Conservation (phyloP, 1,284 basidiomycete species). For the Phlebopus sp. region DNA sequence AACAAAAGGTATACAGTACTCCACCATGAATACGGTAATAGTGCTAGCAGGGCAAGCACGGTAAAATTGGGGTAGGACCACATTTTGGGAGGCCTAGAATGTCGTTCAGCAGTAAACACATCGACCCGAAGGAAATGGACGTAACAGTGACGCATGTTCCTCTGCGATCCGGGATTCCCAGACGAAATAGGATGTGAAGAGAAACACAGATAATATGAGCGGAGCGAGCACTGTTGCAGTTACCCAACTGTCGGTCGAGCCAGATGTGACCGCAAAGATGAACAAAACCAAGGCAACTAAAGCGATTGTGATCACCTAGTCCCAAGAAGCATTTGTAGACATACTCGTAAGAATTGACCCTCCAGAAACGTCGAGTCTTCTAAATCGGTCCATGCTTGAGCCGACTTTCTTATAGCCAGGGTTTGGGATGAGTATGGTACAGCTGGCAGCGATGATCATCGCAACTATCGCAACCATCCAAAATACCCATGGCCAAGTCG, state of each 20-base stretch:
- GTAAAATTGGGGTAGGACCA: constrained; percentile 42
- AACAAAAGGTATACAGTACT: constrained; percentile 29
- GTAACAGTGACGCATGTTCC: constrained; percentile 39
- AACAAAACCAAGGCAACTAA: constrained; percentile 37
- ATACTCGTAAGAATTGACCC: constrained; percentile 34
- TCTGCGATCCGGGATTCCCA: constrained; percentile 36
- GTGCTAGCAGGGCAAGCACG: constrained; percentile 34
- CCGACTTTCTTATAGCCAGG: constrained; percentile 5
- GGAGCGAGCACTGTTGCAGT: constrained; percentile 41
- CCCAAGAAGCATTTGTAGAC: too few relatives aligned
- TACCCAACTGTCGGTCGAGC: constrained; percentile 42
- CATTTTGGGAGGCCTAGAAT: constrained; percentile 35
- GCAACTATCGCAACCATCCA: constrained; percentile 38
- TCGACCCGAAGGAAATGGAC: too few relatives aligned
- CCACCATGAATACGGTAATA: constrained; percentile 35
- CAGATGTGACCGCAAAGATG: constrained; percentile 48
- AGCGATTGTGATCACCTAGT: too few relatives aligned
- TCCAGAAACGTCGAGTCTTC: constrained; percentile 40
- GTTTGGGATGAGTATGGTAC: constrained; percentile 34
- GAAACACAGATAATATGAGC: constrained; percentile 38
- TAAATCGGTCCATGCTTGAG: too few relatives aligned
- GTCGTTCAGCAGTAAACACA: too few relatives aligned
- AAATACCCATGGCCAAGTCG: constrained; percentile 36
- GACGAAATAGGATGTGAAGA: constrained; percentile 40
- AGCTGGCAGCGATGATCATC: constrained; percentile 24